phyloP scores from a whole-genome alignment of 306 rosid species.

The Medicago lupulina region DNA sequence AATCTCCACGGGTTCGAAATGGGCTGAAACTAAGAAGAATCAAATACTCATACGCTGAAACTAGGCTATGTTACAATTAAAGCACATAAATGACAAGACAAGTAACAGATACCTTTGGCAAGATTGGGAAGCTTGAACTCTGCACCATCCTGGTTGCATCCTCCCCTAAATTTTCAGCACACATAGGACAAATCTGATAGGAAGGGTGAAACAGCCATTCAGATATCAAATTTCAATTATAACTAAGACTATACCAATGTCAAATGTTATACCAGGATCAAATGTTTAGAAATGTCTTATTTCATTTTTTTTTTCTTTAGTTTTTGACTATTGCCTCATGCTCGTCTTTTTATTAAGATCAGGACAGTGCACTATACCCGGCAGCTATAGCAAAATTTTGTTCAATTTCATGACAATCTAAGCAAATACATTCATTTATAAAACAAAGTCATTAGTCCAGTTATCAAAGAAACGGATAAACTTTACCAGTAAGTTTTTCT shows the following conservation, averaged over 20 bases:
- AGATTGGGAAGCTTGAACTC: constrained; percentile 49
- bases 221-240: constrained; percentile 45
- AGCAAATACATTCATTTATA: constrained; percentile 9
- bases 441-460: constrained; percentile 6
- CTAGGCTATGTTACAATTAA: constrained; percentile 3
- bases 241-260: constrained; percentile 6
- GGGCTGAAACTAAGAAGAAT: constrained; percentile 11
- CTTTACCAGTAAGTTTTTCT: constrained; percentile 5
- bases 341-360: constrained; percentile 24
- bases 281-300: constrained; percentile 10
- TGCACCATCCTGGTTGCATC: constrained; percentile 58
- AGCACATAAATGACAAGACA: constrained; percentile 16
- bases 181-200: constrained; percentile 84
- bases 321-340: constrained; percentile 21
- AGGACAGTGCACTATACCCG: constrained; percentile 23
- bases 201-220: constrained; percentile 36
- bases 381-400: neutral
- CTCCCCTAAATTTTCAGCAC: constrained; percentile 73
- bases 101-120: constrained; percentile 59
- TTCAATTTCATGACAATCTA: constrained; percentile 23
- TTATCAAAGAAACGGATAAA: constrained; percentile 10
- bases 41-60: constrained; percentile 20
- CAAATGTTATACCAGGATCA: neutral
- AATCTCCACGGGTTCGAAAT: constrained; percentile 55
- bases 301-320: constrained; percentile 4